Evolutionary conservation across 352 stramenopile species (phyloP).

Genomic region (Phytophthora melonis): DNA sequence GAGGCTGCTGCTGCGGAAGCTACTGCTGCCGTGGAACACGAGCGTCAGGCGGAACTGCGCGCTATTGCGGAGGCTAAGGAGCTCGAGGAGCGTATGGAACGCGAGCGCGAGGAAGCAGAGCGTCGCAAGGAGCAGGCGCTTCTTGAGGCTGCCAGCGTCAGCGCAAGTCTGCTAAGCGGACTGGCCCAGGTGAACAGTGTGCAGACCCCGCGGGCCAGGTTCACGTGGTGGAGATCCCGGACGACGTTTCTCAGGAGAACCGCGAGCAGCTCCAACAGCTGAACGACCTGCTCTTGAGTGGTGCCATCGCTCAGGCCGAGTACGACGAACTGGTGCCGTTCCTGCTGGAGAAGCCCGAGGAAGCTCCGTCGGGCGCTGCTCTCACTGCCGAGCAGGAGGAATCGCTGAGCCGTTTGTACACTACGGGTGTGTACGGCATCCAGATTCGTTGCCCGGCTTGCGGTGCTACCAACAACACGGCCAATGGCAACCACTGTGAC

Average conservation of each 20-base stretch:
- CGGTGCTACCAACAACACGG: conserved; percentile 89
- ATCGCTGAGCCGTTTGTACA: conserved; percentile 83
- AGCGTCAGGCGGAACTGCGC: conserved; percentile 83
- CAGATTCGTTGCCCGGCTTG: conserved; percentile 90
- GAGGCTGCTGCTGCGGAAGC: conserved; percentile 77
- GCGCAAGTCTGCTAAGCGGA: conserved; percentile 75
- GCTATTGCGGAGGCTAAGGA: conserved; percentile 83
- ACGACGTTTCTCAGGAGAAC: conserved; percentile 87
- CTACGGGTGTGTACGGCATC: conserved; percentile 80
- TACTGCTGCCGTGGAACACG: conserved; percentile 77
- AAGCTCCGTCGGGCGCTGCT: conserved; percentile 65
- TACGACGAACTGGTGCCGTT: conserved; percentile 92
- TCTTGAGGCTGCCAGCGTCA: conserved; percentile 77
- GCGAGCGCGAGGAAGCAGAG: conserved; percentile 64
- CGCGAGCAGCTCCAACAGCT: conserved; percentile 88
- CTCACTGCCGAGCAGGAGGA: conserved; percentile 86
- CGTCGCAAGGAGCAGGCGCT: conserved; percentile 73
- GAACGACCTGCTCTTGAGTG: conserved; percentile 85
- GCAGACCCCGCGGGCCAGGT: conserved; percentile 74
- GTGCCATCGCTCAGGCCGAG: conserved; percentile 84
- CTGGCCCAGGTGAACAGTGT: conserved; percentile 86
- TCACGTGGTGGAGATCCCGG: conserved; percentile 85
- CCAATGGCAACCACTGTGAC: conserved; percentile 89
- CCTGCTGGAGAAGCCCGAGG: conserved; percentile 72
- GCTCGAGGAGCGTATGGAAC: conserved; percentile 71